Evolutionary conservation across 495 filamentous ascomycete genomes (phyloP).

Genomic region (Neurospora discreta): DNA sequence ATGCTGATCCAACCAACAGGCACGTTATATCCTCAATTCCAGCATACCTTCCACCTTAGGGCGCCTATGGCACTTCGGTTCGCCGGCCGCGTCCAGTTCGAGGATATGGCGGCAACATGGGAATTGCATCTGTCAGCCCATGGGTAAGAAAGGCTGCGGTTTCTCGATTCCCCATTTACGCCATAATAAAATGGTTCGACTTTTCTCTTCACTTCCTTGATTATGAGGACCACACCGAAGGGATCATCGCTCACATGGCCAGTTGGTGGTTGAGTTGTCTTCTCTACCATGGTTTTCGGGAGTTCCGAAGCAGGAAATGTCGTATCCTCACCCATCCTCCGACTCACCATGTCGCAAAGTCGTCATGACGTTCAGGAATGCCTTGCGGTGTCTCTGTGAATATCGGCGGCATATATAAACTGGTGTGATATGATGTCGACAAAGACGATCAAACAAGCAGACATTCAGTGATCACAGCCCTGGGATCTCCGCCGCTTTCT

Average conservation of each 20-base stretch:
- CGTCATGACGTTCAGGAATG: background rate
- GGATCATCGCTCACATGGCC: background rate
- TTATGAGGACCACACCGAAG: background rate
- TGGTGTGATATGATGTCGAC: accelerated
- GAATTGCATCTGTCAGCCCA: background rate
- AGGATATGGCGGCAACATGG: background rate
- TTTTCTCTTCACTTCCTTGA: background rate
- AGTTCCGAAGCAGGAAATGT: background rate
- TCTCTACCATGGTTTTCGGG: background rate
- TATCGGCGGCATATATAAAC: background rate
- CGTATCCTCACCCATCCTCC: background rate
- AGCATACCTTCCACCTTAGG: background rate
- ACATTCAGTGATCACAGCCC: background rate
- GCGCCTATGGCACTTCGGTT: background rate
- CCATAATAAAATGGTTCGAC: background rate
- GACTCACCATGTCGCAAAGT: background rate
- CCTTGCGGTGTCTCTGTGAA: background rate
- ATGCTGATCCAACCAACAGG: background rate
- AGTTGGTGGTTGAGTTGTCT: background rate
- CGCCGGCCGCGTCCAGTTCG: background rate
- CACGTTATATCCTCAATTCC: background rate
- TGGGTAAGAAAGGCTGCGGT: background rate
- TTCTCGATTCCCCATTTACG: background rate
- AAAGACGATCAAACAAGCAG: background rate
- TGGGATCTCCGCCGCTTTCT: background rate